These are phyloP conservation scores for Colletotrichum camelliae DNA, from an alignment of 2,329 filamentous ascomycete species.

Conservation along the genomic window DNA sequence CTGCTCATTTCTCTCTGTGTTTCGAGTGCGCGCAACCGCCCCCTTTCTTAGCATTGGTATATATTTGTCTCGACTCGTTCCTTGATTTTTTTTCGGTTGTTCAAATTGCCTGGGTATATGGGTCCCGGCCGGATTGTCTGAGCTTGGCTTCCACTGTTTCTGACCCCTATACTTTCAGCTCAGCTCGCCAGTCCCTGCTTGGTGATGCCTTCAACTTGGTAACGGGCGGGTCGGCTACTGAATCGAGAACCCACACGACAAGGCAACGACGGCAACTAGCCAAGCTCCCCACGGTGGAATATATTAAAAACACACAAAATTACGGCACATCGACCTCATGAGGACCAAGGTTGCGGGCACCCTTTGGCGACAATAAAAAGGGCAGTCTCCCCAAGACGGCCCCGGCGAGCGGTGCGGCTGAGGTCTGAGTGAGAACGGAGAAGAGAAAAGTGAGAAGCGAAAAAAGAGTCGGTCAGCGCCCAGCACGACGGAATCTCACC, in stretches of 20 bases:
- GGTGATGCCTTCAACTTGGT: slow-evolving; percentile 15
- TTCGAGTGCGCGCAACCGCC: not conserved
- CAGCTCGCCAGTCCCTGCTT: not conserved
- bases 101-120: not conserved
- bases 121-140: not conserved
- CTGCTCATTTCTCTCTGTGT: not conserved
- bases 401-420: not conserved
- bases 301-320: slow-evolving; percentile 10
- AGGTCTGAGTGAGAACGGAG: not conserved
- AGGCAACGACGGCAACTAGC: slow-evolving; percentile 3
- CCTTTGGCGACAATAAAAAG: slow-evolving; percentile 2
- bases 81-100: not conserved
- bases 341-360: not conserved
- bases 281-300: slow-evolving; percentile 15
- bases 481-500: not conserved
- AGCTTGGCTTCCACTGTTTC: not conserved
- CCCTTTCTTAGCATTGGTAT: not conserved
- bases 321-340: slow-evolving; percentile 22
- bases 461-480: not conserved
- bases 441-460: not conserved
- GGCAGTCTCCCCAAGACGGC: not conserved
- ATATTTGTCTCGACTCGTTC: not conserved
- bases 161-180: not conserved
- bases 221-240: slow-evolving; percentile 12
- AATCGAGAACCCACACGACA: slow-evolving; percentile 16